A percentile compares a stretch with the other conserved stretches of the same genome.
phyloP scores from a whole-genome alignment of 2,329 filamentous ascomycete species.

The Botrytis sinoallii region DNA sequence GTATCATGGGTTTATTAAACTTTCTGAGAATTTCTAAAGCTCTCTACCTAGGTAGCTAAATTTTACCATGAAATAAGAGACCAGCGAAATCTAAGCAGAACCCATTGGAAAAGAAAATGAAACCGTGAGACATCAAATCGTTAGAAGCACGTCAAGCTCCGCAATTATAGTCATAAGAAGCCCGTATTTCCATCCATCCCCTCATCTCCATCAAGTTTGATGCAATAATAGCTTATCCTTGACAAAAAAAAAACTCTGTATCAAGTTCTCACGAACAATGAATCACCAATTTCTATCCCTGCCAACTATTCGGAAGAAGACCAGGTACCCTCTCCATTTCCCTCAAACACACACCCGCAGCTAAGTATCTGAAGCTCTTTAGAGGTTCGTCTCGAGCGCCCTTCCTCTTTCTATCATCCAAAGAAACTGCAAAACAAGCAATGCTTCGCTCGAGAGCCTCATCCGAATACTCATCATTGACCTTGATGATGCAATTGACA shows the following conservation, averaged over 20 bases:
- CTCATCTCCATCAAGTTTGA: neutral
- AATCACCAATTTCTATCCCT: neutral
- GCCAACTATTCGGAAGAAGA: slow-evolving; percentile 1
- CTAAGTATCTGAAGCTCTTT: slow-evolving; percentile 52
- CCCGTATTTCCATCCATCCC: no score
- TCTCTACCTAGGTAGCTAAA: neutral
- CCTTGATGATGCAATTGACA: slow-evolving; percentile 44
- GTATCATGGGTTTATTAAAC: no score
- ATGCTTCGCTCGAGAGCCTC: slow-evolving; percentile 48
- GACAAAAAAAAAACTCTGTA: neutral
- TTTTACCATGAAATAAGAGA: neutral
- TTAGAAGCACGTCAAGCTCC: neutral
- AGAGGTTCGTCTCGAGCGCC: slow-evolving; percentile 38
- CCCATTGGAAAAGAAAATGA: neutral
- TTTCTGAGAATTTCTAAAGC: neutral
- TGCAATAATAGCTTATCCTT: neutral
- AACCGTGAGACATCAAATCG: neutral
- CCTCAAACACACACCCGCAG: slow-evolving; percentile 48
- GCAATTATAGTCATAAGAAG: neutral
- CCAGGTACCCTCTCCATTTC: slow-evolving; percentile 42
- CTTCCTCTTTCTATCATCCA: slow-evolving; percentile 37
- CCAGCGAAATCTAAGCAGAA: neutral
- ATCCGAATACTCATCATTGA: slow-evolving; percentile 38
- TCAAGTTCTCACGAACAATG: neutral
- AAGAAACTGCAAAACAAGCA: slow-evolving; percentile 47